Evolutionary conservation across 1,139 yeast genomes (phyloP).

Genomic region (Saccharomyces hybrid): DNA sequence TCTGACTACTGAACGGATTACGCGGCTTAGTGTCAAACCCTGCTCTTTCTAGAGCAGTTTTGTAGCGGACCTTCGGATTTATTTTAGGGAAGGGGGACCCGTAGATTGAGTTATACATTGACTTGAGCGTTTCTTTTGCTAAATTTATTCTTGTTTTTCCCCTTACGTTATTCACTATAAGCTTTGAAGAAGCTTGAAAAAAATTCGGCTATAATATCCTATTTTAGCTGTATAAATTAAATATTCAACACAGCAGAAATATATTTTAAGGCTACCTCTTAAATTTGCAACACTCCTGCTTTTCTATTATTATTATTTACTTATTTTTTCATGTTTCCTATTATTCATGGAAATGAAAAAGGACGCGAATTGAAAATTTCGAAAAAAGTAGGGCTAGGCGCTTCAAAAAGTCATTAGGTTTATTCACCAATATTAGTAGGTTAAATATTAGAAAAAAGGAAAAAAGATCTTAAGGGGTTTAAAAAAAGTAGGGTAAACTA

Average conservation of each 20-base stretch:
- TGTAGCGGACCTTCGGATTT: slow-evolving; percentile 46
- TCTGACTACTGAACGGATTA: slow-evolving; percentile 1
- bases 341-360: neutral
- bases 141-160: neutral
- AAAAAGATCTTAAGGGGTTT: neutral
- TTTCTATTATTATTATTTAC: neutral
- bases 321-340: neutral
- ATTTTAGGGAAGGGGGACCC: slow-evolving; percentile 51
- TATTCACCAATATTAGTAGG: neutral
- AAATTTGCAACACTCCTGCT: neutral
- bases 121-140: neutral
- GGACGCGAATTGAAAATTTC: neutral
- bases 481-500: neutral
- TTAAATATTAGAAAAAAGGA: neutral
- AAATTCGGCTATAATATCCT: neutral
- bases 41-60: slow-evolving; percentile 58
- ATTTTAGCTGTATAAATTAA: neutral
- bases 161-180: neutral
- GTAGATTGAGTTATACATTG: slow-evolving; percentile 13
- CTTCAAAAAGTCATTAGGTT: neutral
- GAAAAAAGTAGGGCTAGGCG: neutral
- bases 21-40: slow-evolving; percentile 43
- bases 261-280: neutral
- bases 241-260: neutral
- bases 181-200: neutral